Base-by-base conservation (phyloP, 768 basidiomycete genomes). In the Saitozyma podzolica region DNA sequence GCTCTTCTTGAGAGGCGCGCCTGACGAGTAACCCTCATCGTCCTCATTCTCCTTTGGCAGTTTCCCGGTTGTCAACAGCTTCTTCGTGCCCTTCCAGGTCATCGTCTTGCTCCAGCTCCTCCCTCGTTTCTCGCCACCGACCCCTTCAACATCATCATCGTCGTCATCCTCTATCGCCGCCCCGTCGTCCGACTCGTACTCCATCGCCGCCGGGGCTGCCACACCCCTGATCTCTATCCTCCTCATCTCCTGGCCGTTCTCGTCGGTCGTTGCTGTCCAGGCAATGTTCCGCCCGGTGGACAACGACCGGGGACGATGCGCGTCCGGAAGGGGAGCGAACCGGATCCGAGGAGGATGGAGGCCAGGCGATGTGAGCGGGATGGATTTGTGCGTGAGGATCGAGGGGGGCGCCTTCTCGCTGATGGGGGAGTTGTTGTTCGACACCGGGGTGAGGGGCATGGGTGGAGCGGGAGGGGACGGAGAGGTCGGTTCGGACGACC, bases 321-420 rank as follows among this genome's bases (percentile, higher is more conserved):
- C 89, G 68, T 89, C 88, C 0, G 92, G 92, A 16, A 93, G 84
- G 0, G 92, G 92, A 0, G 92, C 91, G 65, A 93, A 93, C 63
- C 89, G 85, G 62, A 93, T 92, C 57, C 76, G 59, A 66, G 65
- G 52, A 43, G 42, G 45, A 3, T 11, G 45, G 45, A 47, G 45
- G 13, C 11, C 45, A 2, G 45, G 45, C 45, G 45, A 17, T 47
- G 45, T 3, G 45, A 11, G 13, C 45, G n/a, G 11, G 45, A 17
- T 47, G 13, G 45, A 17, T 17, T 47, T 47, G 45, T 47, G 45
- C 45, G 29, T 29, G 29, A 47, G 45, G 45, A 47, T 47, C 45
- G 45, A 47, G 6, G 45, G 45, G 13, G 45, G 45, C 45, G 45
- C 45, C 13, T 47, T 17, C 45, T 11, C 45, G 45, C 45, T 47